Base-by-base conservation (phyloP, 768 basidiomycete genomes). In the Mycena venus region DNA sequence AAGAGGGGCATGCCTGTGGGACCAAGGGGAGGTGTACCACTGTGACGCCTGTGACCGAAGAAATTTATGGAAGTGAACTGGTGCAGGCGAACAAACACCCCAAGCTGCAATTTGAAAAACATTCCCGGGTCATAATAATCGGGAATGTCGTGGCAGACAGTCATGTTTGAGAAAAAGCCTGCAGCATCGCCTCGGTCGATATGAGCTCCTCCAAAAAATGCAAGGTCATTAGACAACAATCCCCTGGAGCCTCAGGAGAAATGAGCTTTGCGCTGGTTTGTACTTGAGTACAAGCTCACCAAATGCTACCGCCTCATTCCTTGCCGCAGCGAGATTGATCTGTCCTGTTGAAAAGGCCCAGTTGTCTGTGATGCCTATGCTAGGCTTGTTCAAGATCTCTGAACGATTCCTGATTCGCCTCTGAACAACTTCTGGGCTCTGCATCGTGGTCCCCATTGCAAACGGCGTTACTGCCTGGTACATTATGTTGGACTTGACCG, bases 101-200 rank as follows among this genome's bases (percentile, higher is more conserved):
- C 72, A 5, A 67, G 56, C 55, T 59, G 55, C 12, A 67, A 59
- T 17, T 67, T 73, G 36, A 36, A 55, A 31, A 73, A 73, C 25
- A 67, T 23, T 1, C 72, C 72, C 1, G 56, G 58, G 0, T 47
- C 31, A 49, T 73, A 73, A 15, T 53, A 2, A 1, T 60, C 44
- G 8, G 72, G 72, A 8, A 68, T 14, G 25, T 73, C 72, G 29
- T 44, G 42, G 21, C 62, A 29, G 42, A 15, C 36, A 2, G 49
- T 34, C 72, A 73, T 73, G 31, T 73, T 40, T 0, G 72, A 36
- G 11, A 31, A 38, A 3, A 17, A 42, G 1, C 31, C 72, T 21
- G 15, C 14, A 6, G 51, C 36, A 53, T 73, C 72, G 4, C 40
- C 27, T 7, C 19, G 8, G 21, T 73, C 72, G 0, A 11, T 15